Evolutionary conservation across 108 stramenopile genomes (phyloP).

Genomic region (Bacterosira constricta): DNA sequence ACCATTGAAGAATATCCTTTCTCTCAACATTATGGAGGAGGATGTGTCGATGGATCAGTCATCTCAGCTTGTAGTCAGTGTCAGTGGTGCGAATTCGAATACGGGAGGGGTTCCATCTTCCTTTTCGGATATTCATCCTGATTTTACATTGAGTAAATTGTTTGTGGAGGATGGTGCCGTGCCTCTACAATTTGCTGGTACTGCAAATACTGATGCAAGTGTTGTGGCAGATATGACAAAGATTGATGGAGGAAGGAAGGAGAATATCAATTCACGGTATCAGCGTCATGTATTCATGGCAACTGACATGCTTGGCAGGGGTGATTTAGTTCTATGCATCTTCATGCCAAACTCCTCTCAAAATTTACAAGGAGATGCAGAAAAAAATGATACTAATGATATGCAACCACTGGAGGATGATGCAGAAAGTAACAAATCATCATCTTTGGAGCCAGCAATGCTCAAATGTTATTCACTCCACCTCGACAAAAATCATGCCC

Average conservation of each 20-base stretch:
- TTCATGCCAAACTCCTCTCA: slow-evolving; percentile 33
- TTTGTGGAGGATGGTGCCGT: slow-evolving; percentile 11
- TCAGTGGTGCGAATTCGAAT: background rate
- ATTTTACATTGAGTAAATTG: slow-evolving; percentile 30
- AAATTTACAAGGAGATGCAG: slow-evolving; percentile 14
- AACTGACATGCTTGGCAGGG: slow-evolving; percentile 35
- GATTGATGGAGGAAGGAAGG: background rate
- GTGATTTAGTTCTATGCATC: slow-evolving; percentile 42
- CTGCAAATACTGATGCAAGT: background rate
- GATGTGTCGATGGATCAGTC: too few relatives aligned
- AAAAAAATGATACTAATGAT: background rate
- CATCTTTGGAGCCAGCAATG: background rate
- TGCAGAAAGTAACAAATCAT: background rate
- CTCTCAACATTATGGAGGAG: too few relatives aligned
- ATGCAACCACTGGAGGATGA: background rate
- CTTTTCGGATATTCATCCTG: slow-evolving; percentile 46
- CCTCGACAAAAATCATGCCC: slow-evolving; percentile 2
- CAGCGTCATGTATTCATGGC: slow-evolving; percentile 36
- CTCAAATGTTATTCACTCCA: slow-evolving; percentile 45
- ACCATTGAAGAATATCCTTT: too few relatives aligned
- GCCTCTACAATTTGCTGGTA: background rate
- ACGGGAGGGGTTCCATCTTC: slow-evolving; percentile 9
- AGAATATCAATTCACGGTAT: background rate
- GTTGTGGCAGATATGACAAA: background rate
- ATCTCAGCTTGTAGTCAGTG: too few relatives aligned